Base-by-base conservation (phyloP, 352 stramenopile species). In the Thalassiosira mediterranea region DNA sequence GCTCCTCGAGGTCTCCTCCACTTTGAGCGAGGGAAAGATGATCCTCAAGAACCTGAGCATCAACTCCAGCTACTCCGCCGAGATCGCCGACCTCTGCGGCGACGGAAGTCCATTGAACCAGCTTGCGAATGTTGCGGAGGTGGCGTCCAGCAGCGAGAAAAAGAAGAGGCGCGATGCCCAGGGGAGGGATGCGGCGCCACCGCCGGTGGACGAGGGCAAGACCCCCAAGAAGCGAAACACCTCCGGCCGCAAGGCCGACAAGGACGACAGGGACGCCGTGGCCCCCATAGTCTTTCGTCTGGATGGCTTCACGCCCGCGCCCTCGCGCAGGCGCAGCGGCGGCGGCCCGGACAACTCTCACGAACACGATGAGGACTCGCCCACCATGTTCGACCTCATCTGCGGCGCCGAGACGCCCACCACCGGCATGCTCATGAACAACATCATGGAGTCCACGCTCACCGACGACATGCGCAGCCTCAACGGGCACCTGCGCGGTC, bases 401-500 rank as follows among this genome's bases (percentile, higher is more conserved):
- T 57, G 61, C 4, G 72, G 59, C 3, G 59, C 65, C 8, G 65
- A 76, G 21, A 81, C 72, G n/a, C 72, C 72, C 10, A 75, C 65
- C 11, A 71, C 71, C 0, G 71, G 56, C 3, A 51, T 80, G 19
- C 37, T 81, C 17, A 67, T 81, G 59, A 76, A 49, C 34, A 78
- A 56, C 23, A 61, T 67, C 48, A 76, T 81, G 63, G 72, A 81
- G 25, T 49, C 68, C 69, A 60, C 26, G 0, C 76, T 90, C 42
- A 79, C 75, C 10, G 86, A 92, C 65, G 83, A 90, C 17, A 83
- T 83, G 11, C 52, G 38, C 23, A 76, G 81, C 51, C 49, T 92
- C 3, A 88, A 89, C 56, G 63, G 60, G 31, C 81, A 92, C 63
- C 69, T 92, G 25, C 56, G 83, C 5, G 81, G 83, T 13, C 86